Evolutionary conservation across 2,329 filamentous ascomycete species (phyloP), one percentile per base, ranked within the genome.

Genomic region (Aspergillus floridensis): DNA sequence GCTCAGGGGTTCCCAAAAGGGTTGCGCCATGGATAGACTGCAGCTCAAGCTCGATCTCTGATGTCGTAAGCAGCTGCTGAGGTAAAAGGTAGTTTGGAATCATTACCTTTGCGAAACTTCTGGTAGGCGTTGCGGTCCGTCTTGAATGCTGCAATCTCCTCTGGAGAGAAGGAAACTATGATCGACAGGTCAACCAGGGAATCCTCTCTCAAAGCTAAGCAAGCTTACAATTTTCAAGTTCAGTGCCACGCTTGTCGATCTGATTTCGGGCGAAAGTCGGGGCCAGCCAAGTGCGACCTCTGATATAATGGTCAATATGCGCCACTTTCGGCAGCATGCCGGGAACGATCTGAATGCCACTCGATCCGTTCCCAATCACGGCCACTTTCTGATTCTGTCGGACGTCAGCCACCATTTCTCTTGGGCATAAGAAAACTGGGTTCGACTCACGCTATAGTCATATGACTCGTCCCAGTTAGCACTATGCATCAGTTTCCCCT

Each of bases 401-500:
- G 32, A 16, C 2, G 8, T 63, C 49, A 61, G 44, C 32, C 46
- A 16, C 19, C 21, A n/a, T n/a, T 21, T 12, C 26, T 46, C 32
- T 16, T 26, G 11, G 4, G 12, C 24, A 26, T 6, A 6, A n/a
- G 21, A 14, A 22, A 11, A 24, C 11, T 14, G 11, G 19, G 10
- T 1, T 14, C 7, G n/a, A 60, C 69, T 21, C 61, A 72, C 71
- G 16, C 55, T 70, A 52, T 74, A 70, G 38, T 75, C 70, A 63
- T 71, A 76, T 0, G 60, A 64, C 22, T 74, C 67, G 50, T 79
- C 75, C 77, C 79, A 82, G 4, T 53, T 57, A 4, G 80, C 80
- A 49, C 72, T 78, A 60, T 82, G 80, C 50, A 80, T 63, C 5
- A 81, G 59, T 53, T 75, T 73, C 2, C 79, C 80, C 56, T 78